A percentile compares a stretch with the other conserved stretches of the same genome.
These are phyloP conservation scores for Zanthoxylum bungeanum DNA, from an alignment of 345 rosid genomes.

Conservation along the genomic window DNA sequence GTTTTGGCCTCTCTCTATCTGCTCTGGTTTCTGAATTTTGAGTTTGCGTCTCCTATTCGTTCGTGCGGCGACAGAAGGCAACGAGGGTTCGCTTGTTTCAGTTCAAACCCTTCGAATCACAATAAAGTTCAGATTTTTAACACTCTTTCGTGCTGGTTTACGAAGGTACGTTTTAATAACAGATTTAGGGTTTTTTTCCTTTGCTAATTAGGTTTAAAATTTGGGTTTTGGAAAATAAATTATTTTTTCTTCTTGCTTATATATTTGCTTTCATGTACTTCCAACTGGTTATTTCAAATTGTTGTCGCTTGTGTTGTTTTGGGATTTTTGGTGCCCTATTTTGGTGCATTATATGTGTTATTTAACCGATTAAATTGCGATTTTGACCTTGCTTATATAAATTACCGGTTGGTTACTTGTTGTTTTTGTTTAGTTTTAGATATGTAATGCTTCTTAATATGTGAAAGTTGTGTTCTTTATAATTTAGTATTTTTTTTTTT, in stretches of 20 bases:
- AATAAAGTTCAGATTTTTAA: not conserved
- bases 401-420: not conserved
- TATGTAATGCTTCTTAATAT: not conserved
- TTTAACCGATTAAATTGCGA: not conserved
- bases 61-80: not conserved
- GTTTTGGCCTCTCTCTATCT: not conserved
- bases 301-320: not conserved
- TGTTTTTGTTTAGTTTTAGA: not conserved
- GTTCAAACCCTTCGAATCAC: not conserved
- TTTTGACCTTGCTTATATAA: not conserved
- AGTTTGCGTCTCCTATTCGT: not conserved
- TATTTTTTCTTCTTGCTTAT: not conserved
- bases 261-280: not conserved
- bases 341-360: not conserved
- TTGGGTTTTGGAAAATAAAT: not conserved
- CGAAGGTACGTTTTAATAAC: not conserved
- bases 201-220: no score
- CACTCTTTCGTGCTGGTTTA: not conserved
- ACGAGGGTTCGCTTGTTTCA: not conserved
- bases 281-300: not conserved
- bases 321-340: not conserved
- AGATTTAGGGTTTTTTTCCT: not conserved
- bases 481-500: not conserved
- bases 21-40: not conserved
- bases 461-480: not conserved